Conservation (phyloP, 768 basidiomycete species). For the Leccinum aurantiacum region DNA sequence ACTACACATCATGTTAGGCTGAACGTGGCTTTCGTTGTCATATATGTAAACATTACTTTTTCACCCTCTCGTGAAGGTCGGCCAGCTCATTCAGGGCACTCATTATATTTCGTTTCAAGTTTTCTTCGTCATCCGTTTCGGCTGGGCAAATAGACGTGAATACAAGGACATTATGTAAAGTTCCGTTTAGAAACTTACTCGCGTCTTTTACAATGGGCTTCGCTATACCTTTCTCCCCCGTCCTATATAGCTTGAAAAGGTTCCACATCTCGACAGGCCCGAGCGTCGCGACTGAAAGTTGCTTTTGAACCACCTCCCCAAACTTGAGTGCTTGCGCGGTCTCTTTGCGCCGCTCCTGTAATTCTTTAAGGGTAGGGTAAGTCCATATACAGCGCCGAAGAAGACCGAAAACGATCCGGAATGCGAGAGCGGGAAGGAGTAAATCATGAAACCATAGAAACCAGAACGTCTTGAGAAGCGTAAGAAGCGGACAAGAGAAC, state of each 20-base stretch:
- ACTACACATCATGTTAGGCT: conserved; percentile 33
- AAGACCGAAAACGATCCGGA: conserved; percentile 49
- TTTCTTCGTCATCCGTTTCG: conserved; percentile 32
- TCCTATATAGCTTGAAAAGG: conserved; percentile 45
- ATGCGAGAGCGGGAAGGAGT: conserved; percentile 51
- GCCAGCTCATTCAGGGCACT: conserved; percentile 46
- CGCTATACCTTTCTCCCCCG: conserved; percentile 35
- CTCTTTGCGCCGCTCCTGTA: conserved; percentile 51
- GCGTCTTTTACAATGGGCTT: conserved; percentile 23
- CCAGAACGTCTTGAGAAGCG: conserved; percentile 53
- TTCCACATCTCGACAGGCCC: conserved; percentile 55
- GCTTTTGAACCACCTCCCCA: conserved; percentile 46
- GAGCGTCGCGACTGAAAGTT: conserved; percentile 47
- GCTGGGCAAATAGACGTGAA: neutral
- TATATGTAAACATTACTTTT: conserved; percentile 46
- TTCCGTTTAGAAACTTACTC: conserved; percentile 1
- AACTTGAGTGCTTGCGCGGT: conserved; percentile 52
- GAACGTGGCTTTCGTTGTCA: neutral
- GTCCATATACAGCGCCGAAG: conserved; percentile 48
- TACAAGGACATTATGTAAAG: neutral
- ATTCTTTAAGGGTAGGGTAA: conserved; percentile 54
- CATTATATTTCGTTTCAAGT: conserved; percentile 44
- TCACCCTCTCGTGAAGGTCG: conserved; percentile 62
- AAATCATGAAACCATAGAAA: conserved; percentile 60
- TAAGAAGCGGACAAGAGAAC: conserved; percentile 4